These are phyloP conservation scores for Pleurozium schreberi DNA, from an alignment of 225 moss, liverwort and hornwort species.

Conservation along the genomic window DNA sequence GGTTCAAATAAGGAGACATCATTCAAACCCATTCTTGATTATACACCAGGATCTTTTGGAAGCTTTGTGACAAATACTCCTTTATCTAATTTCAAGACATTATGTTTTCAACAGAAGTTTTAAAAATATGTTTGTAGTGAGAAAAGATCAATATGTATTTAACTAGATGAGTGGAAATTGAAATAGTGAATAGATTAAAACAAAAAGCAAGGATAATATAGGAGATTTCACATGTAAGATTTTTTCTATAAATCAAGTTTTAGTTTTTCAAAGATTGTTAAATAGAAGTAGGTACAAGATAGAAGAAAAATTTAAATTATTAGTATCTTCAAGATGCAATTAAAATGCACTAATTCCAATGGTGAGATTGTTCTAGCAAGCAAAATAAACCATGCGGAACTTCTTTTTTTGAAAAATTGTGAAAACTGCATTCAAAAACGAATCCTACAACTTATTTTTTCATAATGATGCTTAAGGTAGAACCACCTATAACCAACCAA, in stretches of 20 bases:
- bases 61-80: slow-evolving; percentile 5
- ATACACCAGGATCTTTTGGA: slow-evolving; percentile 4
- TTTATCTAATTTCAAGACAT: background rate
- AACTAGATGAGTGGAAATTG: background rate
- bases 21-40: background rate
- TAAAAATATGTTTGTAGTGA: background rate
- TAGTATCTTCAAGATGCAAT: no score
- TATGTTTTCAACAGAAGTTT: background rate
- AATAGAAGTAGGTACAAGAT: no score
- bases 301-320: no score
- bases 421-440: no score
- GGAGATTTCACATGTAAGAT: background rate
- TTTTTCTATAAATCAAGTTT: background rate
- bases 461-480: no score
- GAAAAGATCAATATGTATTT: background rate
- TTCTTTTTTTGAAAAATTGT: no score
- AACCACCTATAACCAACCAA: no score
- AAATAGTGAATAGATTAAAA: background rate
- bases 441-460: no score
- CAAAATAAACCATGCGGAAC: no score
- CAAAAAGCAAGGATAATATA: background rate
- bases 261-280: no score
- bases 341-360: no score
- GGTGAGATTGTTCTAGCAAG: no score
- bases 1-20: background rate